Evolutionary conservation across 179 eudicot species (phyloP).

Genomic region (Corrigiola litoralis): DNA sequence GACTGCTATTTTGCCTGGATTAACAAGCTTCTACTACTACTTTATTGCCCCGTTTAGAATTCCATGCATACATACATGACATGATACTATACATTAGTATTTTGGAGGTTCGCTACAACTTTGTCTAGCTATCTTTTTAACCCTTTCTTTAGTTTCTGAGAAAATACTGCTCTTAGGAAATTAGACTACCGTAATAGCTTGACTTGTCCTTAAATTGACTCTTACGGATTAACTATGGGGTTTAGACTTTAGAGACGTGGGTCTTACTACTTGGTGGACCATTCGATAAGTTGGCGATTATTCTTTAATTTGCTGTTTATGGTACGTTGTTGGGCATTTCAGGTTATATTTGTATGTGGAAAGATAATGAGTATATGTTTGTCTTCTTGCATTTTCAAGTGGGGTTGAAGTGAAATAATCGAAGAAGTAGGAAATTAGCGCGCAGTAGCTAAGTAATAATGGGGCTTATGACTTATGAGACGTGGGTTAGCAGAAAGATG

Average conservation of each 20-base stretch:
- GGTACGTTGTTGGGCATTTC: background rate
- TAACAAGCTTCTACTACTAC: background rate
- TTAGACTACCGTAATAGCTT: too few species aligned
- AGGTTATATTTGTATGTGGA: background rate
- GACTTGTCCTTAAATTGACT: background rate
- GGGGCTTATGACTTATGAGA: background rate
- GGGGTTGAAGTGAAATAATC: background rate
- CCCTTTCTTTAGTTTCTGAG: too few species aligned
- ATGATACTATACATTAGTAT: background rate
- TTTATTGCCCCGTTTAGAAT: background rate
- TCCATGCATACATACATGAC: background rate
- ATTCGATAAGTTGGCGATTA: background rate
- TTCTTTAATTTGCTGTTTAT: background rate
- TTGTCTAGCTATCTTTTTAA: too few species aligned
- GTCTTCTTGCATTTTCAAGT: background rate
- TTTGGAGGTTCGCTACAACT: too few species aligned
- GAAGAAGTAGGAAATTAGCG: background rate
- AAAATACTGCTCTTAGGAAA: too few species aligned
- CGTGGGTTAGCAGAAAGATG: background rate
- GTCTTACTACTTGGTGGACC: background rate
- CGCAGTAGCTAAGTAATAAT: background rate
- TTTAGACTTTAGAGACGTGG: too few species aligned
- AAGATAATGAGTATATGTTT: background rate
- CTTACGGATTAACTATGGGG: background rate
- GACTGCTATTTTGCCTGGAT: conserved; percentile 3